Evolutionary conservation across 2,329 filamentous ascomycete genomes (phyloP).

Genomic region (Fusarium avenaceum): DNA sequence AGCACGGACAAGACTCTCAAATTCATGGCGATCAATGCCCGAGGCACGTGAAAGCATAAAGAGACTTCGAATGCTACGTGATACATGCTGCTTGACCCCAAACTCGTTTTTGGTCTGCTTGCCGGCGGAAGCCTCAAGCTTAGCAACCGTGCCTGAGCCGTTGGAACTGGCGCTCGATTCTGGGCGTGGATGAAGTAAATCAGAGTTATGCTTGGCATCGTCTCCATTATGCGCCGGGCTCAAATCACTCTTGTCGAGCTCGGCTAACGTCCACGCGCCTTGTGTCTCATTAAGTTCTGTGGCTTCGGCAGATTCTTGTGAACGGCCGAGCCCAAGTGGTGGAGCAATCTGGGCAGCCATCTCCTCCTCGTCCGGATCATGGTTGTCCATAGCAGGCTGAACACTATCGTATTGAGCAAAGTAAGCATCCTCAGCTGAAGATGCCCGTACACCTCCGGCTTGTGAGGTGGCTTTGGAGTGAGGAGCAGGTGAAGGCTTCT

Average conservation of each 20-base stretch:
- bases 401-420: constrained; percentile 83
- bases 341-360: constrained; percentile 51
- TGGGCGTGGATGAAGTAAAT: constrained; percentile 69
- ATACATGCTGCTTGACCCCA: constrained; percentile 83
- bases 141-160: constrained; percentile 71
- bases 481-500: constrained; percentile 74
- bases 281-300: constrained; percentile 48
- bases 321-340: constrained; percentile 50
- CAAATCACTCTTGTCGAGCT: constrained; percentile 58
- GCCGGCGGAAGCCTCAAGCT: constrained; percentile 68
- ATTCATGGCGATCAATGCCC: constrained; percentile 81
- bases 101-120: constrained; percentile 75
- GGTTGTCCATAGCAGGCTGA: constrained; percentile 83
- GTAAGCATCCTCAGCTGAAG: constrained; percentile 75
- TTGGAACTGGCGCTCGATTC: constrained; percentile 70
- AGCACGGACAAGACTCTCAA: constrained; percentile 77
- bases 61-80: constrained; percentile 81
- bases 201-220: constrained; percentile 53
- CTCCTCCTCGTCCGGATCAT: constrained; percentile 81
- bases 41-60: constrained; percentile 77
- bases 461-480: constrained; percentile 48
- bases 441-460: constrained; percentile 40
- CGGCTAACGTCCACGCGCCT: constrained; percentile 61
- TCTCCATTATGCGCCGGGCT: constrained; percentile 45
- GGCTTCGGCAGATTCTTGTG: constrained; percentile 35